phyloP scores from a whole-genome alignment of 2,329 filamentous ascomycete genomes.

The Coniella lustricola region DNA sequence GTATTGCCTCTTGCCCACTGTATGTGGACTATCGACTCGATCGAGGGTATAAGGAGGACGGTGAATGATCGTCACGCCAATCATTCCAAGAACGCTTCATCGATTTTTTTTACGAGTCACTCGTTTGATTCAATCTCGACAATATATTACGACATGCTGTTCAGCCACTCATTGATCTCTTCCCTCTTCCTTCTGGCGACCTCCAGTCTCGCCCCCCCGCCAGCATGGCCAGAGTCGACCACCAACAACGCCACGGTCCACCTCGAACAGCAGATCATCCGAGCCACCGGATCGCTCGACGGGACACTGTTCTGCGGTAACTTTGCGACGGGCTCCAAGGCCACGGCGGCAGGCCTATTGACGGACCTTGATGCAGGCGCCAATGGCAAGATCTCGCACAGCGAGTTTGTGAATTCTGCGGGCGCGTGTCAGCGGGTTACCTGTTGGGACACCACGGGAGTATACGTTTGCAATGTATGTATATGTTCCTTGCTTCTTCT shows the following conservation, averaged over 20 bases:
- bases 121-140: no score
- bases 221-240: neutral
- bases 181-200: no score
- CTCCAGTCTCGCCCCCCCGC: neutral
- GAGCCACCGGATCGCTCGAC: conserved; percentile 4
- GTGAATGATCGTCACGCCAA: no score
- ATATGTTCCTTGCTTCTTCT: neutral
- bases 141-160: no score
- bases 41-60: no score
- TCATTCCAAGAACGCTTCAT: no score
- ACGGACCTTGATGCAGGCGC: neutral
- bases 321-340: conserved; percentile 4
- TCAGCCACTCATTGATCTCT: no score
- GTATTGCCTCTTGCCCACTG: no score
- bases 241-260: neutral
- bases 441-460: conserved; percentile 7
- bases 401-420: neutral
- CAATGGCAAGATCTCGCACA: neutral
- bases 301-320: conserved; percentile 9
- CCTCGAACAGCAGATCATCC: neutral
- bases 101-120: no score
- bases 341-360: neutral
- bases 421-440: conserved; percentile 7
- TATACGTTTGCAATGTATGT: conserved; percentile 14
- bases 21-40: no score